Base-by-base conservation (phyloP, 1,139 yeast species). In the Schwanniomyces etchellsii region DNA sequence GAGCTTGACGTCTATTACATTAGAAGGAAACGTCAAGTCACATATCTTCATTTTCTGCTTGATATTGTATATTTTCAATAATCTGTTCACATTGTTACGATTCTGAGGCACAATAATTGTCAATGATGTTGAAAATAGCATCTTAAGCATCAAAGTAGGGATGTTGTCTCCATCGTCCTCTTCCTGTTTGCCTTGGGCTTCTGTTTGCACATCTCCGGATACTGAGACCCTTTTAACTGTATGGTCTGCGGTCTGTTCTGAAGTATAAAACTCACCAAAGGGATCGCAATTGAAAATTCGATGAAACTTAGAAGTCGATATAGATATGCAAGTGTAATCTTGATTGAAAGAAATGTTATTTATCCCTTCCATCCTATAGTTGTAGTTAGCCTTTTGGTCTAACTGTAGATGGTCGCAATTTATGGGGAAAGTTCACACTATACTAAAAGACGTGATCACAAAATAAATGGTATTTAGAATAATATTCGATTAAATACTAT, bases 81-180 rank as follows among this genome's bases (percentile, higher is more conserved):
- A 44, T 34, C 84, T 48, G 30, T 66, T 56, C 26, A 75, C 67
- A 32, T 60, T 52, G 31, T 64, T 59, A 34, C 57, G 53, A 1
- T 70, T 35, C 28, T 57, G 50, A 3, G 71, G 82, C 1, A 77
- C 81, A 2, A 81, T 64, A 1, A 83, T 81, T 2, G 83, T 66
- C 24, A 82, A 55, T 3, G 86, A 77, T 0, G 89, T 79, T 4
- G 84, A 75, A 44, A 79, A 81, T 6, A 82, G 60, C 81, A 81
- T 79, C 40, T 79, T 80, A 16, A 77, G 44, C 35, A 53, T 50
- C 5, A 55, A 44, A 1, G 69, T 59, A 10, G 67, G 62, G 6
- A 29, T 27, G 15, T 27, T 31, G 20, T 26, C 30, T 24, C 20
- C 27, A 20, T 16, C 24, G 15, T 27, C 24, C 22, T n/a, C 27